Conservation (phyloP, 2,329 filamentous ascomycete species). For the Aspergillus pseudonomiae region DNA sequence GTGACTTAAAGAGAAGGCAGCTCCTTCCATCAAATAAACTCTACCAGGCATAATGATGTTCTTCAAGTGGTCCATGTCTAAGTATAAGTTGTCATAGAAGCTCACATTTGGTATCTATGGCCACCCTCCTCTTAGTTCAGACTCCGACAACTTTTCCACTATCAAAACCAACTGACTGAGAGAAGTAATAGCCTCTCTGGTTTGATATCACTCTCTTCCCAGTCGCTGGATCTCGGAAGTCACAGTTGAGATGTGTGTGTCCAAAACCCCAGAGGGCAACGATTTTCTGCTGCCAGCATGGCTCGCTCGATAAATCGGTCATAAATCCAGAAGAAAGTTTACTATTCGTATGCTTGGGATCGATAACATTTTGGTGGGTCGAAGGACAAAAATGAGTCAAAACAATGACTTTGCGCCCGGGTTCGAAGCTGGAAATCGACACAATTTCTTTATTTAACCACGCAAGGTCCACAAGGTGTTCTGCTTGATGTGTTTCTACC, state of each 20-base stretch:
- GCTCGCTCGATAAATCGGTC: conserved; percentile 40
- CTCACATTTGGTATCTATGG: not conserved
- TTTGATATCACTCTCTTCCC: conserved; percentile 38
- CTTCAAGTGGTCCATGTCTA: not conserved
- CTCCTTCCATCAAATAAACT: too few relatives aligned
- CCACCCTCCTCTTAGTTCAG: not conserved
- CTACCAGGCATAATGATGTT: too few relatives aligned
- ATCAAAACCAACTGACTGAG: conserved; percentile 39
- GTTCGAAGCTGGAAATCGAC: conserved; percentile 25
- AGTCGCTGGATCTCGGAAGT: conserved; percentile 31
- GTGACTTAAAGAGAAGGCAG: too few relatives aligned
- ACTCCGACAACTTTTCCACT: conserved; percentile 27
- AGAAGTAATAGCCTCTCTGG: conserved; percentile 40
- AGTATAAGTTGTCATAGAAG: not conserved
- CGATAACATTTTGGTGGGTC: conserved; percentile 18
- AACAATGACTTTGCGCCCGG: conserved; percentile 28
- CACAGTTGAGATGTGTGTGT: conserved; percentile 49
- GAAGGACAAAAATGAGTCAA: conserved; percentile 37
- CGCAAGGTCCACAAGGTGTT: conserved; percentile 28
- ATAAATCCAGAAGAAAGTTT: conserved; percentile 37
- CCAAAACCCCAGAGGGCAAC: conserved; percentile 50
- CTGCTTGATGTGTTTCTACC: conserved; percentile 25
- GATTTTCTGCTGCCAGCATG: conserved; percentile 37
- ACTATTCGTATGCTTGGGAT: conserved; percentile 28
- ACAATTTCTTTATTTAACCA: conserved; percentile 36